These are phyloP conservation scores for Arachis monticola DNA, from an alignment of 331 rosid genomes.

Conservation along the genomic window DNA sequence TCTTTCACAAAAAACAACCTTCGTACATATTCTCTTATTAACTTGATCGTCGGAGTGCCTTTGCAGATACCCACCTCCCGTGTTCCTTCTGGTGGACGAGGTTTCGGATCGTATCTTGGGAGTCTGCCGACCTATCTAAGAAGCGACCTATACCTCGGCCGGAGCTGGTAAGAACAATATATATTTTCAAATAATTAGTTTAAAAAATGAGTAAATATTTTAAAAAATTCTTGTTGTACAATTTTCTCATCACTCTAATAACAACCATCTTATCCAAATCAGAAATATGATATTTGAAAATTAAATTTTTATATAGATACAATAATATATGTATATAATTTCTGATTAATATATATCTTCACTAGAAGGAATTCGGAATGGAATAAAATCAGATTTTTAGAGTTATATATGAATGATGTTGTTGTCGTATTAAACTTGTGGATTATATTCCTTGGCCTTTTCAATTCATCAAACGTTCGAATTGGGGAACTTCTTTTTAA, in stretches of 20 bases:
- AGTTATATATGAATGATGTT: constrained; percentile 19
- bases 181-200: too few relatives aligned
- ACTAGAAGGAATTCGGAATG: constrained; percentile 9
- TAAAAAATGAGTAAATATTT: neutral
- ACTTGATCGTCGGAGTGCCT: too few relatives aligned
- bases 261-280: neutral
- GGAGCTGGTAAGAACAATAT: too few relatives aligned
- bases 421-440: constrained; percentile 34
- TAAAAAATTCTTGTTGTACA: too few relatives aligned
- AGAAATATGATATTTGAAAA: too few relatives aligned
- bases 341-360: constrained; percentile 7
- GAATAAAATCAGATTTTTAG: constrained; percentile 68
- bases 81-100: too few relatives aligned
- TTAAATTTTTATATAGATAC: neutral
- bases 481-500: constrained; percentile 30
- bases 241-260: neutral
- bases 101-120: too few relatives aligned
- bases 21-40: too few relatives aligned
- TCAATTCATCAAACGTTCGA: constrained; percentile 11
- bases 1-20: too few relatives aligned
- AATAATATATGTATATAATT: neutral
- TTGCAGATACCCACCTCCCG: too few relatives aligned
- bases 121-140: too few relatives aligned
- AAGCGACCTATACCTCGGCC: too few relatives aligned
- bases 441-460: constrained; percentile 54